A percentile compares a stretch with the other conserved stretches of the same genome.
Evolutionary conservation across 2,329 filamentous ascomycete species (phyloP).

Genomic region (Fusarium sp.): DNA sequence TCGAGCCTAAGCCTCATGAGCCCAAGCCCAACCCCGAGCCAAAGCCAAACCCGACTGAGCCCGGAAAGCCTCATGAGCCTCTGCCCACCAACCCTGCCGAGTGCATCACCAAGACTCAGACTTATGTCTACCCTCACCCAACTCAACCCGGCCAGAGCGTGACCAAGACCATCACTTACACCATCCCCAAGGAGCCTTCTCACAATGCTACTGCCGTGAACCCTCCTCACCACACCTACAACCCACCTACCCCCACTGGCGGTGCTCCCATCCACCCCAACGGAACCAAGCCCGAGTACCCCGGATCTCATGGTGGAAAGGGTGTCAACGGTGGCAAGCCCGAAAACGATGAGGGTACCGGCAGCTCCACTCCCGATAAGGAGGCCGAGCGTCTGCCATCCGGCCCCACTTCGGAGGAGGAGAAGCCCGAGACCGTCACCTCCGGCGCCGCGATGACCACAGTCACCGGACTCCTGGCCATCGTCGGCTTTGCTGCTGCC

Average conservation of each 20-base stretch:
- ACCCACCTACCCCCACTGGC: conserved; percentile 32
- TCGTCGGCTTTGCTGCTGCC: conserved; percentile 54
- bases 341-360: conserved; percentile 6
- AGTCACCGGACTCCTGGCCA: conserved; percentile 51
- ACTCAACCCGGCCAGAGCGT: conserved; percentile 38
- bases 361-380: conserved; percentile 8
- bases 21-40: conserved; percentile 31
- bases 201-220: conserved; percentile 34
- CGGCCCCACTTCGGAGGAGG: conserved; percentile 17
- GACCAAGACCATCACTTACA: conserved; percentile 44
- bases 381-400: conserved; percentile 27
- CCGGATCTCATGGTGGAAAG: conserved; percentile 32
- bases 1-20: conserved; percentile 21
- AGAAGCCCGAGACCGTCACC: conserved; percentile 34
- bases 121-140: conserved; percentile 43
- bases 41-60: conserved; percentile 14
- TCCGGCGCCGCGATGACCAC: conserved; percentile 47
- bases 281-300: conserved; percentile 27
- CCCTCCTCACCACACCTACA: conserved; percentile 34
- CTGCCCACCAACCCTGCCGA: conserved; percentile 32
- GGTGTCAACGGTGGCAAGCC: neutral
- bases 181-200: conserved; percentile 30
- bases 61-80: conserved; percentile 33
- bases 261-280: conserved; percentile 27
- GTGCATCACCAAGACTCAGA: conserved; percentile 44